phyloP scores from a whole-genome alignment of 2,329 filamentous ascomycete species.

The Mycosphaerelloides madeirae region DNA sequence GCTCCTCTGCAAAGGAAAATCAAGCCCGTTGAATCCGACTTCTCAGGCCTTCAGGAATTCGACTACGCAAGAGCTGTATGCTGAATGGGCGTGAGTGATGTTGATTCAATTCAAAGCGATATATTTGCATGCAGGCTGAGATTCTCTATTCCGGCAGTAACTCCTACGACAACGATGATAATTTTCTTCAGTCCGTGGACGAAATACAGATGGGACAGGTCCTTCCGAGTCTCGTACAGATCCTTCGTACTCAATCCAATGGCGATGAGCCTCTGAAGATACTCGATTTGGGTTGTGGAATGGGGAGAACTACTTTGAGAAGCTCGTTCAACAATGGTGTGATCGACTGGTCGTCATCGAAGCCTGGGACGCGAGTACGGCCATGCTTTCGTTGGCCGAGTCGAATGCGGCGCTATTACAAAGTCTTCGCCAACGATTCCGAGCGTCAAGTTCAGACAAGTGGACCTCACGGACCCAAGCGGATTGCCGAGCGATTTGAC shows the following conservation, averaged over 20 bases:
- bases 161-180: conserved; percentile 62
- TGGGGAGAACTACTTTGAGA: conserved; percentile 58
- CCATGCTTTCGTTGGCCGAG: conserved; percentile 40
- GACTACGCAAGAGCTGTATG: conserved; percentile 44
- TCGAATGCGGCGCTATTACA: conserved; percentile 3
- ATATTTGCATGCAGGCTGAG: background rate
- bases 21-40: background rate
- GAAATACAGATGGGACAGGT: conserved; percentile 50
- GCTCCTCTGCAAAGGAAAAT: conserved; percentile 9
- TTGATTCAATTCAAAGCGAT: background rate
- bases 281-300: conserved; percentile 63
- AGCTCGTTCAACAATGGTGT: conserved; percentile 38
- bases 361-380: conserved; percentile 14
- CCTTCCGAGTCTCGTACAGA: conserved; percentile 37
- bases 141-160: conserved; percentile 13
- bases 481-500: conserved; percentile 10
- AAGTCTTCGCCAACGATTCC: conserved; percentile 2
- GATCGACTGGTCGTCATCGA: conserved; percentile 30
- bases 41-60: background rate
- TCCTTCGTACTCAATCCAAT: conserved; percentile 11
- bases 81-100: conserved; percentile 41
- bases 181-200: conserved; percentile 62
- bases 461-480: conserved; percentile 3
- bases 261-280: conserved; percentile 34
- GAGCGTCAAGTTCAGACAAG: conserved; percentile 2